Evolutionary conservation across 805 yeast genomes (phyloP).

Genomic region (Suhomyces canberraensis): DNA sequence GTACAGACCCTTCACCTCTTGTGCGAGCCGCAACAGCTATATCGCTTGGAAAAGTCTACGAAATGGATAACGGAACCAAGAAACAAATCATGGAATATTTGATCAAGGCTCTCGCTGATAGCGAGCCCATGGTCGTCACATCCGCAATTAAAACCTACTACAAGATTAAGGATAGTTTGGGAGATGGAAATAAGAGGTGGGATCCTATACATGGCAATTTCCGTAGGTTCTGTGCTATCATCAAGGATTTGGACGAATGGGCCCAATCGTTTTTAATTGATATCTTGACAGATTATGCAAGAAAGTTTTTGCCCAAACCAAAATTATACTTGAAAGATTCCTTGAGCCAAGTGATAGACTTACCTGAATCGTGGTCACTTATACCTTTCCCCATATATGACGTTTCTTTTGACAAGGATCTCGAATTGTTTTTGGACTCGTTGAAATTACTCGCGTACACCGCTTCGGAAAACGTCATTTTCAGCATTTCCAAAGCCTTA

Average conservation of each 20-base stretch:
- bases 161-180: constrained; percentile 42
- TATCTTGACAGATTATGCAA: constrained; percentile 62
- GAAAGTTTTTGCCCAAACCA: constrained; percentile 59
- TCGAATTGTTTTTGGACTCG: constrained; percentile 50
- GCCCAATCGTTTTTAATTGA: constrained; percentile 59
- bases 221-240: constrained; percentile 50
- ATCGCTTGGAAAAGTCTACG: constrained; percentile 59
- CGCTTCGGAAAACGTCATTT: constrained; percentile 55
- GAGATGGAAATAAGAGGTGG: constrained; percentile 37
- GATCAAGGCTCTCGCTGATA: constrained; percentile 58
- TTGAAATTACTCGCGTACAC: constrained; percentile 47
- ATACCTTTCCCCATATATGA: constrained; percentile 26
- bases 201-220: constrained; percentile 70
- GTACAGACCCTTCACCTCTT: constrained; percentile 66
- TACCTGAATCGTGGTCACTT: constrained; percentile 40
- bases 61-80: constrained; percentile 31
- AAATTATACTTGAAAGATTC: constrained; percentile 31
- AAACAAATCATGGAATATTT: constrained; percentile 52
- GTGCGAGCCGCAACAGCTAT: constrained; percentile 81
- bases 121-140: constrained; percentile 64
- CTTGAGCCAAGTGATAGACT: constrained; percentile 25
- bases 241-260: constrained; percentile 67
- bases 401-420: constrained; percentile 51
- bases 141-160: constrained; percentile 59
- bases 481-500: constrained; percentile 58